Base-by-base conservation (phyloP, 306 rosid genomes). In the Gillenia trifoliata region DNA sequence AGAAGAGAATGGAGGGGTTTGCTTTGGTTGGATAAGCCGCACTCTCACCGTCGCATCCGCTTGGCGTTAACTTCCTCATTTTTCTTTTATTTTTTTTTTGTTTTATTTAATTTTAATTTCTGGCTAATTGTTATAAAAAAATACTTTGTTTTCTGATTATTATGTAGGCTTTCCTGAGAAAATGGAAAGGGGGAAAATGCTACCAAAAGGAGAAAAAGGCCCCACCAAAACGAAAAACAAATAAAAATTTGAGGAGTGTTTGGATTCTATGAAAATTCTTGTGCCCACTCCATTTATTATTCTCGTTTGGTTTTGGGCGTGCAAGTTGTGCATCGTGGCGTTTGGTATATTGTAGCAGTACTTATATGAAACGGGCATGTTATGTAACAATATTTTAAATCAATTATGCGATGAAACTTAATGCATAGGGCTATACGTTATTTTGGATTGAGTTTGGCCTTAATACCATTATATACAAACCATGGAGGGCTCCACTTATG, bases 21-120 rank as follows among this genome's bases (percentile, higher is more conserved):
- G 86, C 75, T 81, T 89, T 76, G 95, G 98, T 13, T 94, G 98
- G 98, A 90, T 72, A 86, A 92, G 96, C 45, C 89, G 88, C 75
- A 82, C 88, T 28, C 96, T 94, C 83, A 86, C 97, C 40, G 97
- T 91, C 68, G 94, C 96, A 64, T 91, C 98, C 52, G 91, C 96
- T 69, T 94, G 98, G 98, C 92, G 95, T 92, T 94, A 91, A 88
- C 86, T 79, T 80, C 75, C 83, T 72, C 82, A 59, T 26, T 64
- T 65, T 40, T 60, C 45, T 60, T 25, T 57, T 49, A 1, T 22
- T 11, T 71, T 8, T 13, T 20, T 26, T 66, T 55, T 7, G 8
- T 9, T n/a, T 9, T 22, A 8, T 43, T 19, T 41, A 22, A 29
- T 3, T 11, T 66, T 54, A 66, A 50, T 74, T 73, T 70, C 63